A percentile compares a stretch with the other conserved stretches of the same genome.
These are phyloP conservation scores for Kalanchoe fedtschenkoi DNA, from an alignment of 164 flowering plant species.

Conservation along the genomic window DNA sequence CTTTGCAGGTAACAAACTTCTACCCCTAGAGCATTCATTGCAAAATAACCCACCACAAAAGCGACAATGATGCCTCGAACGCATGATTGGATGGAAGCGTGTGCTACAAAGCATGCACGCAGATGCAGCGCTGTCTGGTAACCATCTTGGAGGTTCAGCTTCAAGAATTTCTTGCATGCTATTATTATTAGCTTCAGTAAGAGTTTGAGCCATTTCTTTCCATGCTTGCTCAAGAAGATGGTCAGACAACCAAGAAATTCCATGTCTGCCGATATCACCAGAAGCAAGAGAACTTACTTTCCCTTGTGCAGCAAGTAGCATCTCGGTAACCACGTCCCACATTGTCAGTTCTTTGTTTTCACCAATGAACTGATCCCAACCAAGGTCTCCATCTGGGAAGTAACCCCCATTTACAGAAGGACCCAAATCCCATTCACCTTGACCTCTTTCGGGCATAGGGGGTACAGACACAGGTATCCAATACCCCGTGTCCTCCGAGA, in stretches of 20 bases:
- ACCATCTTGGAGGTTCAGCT: slow-evolving; percentile 85
- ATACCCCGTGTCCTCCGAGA: slow-evolving; percentile 74
- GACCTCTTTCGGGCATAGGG: slow-evolving; percentile 72
- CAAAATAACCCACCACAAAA: slow-evolving; percentile 95
- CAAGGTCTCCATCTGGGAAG: slow-evolving; percentile 81
- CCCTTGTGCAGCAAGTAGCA: slow-evolving; percentile 75
- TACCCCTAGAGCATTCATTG: slow-evolving; percentile 67
- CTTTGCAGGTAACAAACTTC: slow-evolving; percentile 82
- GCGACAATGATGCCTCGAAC: slow-evolving; percentile 96
- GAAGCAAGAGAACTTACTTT: slow-evolving; percentile 64
- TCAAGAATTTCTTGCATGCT: slow-evolving; percentile 58
- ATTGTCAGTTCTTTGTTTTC: slow-evolving; percentile 76
- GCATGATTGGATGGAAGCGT: slow-evolving; percentile 86
- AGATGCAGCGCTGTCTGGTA: slow-evolving; percentile 85
- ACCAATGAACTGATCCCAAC: slow-evolving; percentile 51
- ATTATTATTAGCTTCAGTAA: slow-evolving; percentile 58
- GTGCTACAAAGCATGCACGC: slow-evolving; percentile 87
- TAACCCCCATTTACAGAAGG: slow-evolving; percentile 54
- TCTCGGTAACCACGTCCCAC: slow-evolving; percentile 93
- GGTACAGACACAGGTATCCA: slow-evolving; percentile 99
- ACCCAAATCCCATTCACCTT: slow-evolving; percentile 53
- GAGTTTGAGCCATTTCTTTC: slow-evolving; percentile 93
- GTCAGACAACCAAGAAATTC: slow-evolving; percentile 72
- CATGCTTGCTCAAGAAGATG: slow-evolving; percentile 82
- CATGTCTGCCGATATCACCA: slow-evolving; percentile 63